phyloP scores from a whole-genome alignment of 108 stramenopile genomes.

The Nitzschia sp. region DNA sequence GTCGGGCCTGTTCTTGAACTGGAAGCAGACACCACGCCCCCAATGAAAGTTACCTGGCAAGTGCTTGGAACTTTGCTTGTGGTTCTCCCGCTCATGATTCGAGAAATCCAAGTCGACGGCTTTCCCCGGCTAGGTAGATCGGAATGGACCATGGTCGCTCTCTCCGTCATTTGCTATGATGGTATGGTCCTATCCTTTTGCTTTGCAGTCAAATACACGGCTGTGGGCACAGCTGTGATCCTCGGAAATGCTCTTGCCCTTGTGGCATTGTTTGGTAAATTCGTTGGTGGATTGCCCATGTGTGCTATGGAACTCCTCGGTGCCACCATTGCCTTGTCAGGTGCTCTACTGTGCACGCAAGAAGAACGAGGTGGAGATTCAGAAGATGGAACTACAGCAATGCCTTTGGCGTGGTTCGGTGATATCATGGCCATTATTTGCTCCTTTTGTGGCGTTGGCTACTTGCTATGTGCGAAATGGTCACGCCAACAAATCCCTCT shows the following conservation, averaged over 20 bases:
- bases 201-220: slow-evolving; percentile 48
- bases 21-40: slow-evolving; percentile 43
- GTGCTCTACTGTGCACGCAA: slow-evolving; percentile 46
- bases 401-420: slow-evolving; percentile 29
- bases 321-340: slow-evolving; percentile 54
- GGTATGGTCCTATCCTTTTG: slow-evolving; percentile 46
- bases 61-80: slow-evolving; percentile 42
- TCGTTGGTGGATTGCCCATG: slow-evolving; percentile 41
- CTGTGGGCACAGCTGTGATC: slow-evolving; percentile 62
- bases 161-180: slow-evolving; percentile 45
- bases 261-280: slow-evolving; percentile 48
- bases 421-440: slow-evolving; percentile 51
- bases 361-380: slow-evolving; percentile 4
- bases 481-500: slow-evolving; percentile 35
- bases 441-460: slow-evolving; percentile 33
- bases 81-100: slow-evolving; percentile 26
- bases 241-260: slow-evolving; percentile 44
- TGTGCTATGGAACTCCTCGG: slow-evolving; percentile 46
- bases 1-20: slow-evolving; percentile 55
- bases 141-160: slow-evolving; percentile 45
- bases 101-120: slow-evolving; percentile 29
- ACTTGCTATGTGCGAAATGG: slow-evolving; percentile 50
- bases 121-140: slow-evolving; percentile 36
- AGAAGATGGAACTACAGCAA: slow-evolving; percentile 24
- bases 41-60: slow-evolving; percentile 64